phyloP scores from a whole-genome alignment of 1,284 basidiomycete genomes.

The Leucoagaricus sp. region DNA sequence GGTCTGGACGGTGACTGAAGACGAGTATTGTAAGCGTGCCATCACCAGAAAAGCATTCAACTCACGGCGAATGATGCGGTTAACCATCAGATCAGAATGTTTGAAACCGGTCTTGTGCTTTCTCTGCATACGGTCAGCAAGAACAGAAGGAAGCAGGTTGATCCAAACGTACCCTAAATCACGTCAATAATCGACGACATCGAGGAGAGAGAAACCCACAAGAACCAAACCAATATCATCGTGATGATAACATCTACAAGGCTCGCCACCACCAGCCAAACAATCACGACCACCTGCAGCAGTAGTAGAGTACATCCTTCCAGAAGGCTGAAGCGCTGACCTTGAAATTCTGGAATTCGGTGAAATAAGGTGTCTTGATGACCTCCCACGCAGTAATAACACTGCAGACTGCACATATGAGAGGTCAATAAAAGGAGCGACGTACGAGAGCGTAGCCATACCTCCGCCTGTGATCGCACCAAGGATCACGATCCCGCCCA shows the following conservation, averaged over 20 bases:
- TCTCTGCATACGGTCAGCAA: constrained; percentile 4
- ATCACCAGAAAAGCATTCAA: neutral
- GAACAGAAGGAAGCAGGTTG: neutral
- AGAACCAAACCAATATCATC: constrained; percentile 16
- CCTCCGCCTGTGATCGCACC: constrained; percentile 20
- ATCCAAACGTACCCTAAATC: neutral
- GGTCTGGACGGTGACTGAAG: constrained; percentile 21
- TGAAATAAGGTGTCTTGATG: constrained; percentile 21
- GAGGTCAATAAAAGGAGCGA: neutral
- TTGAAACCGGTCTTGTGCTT: constrained; percentile 20
- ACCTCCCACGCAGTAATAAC: constrained; percentile 23
- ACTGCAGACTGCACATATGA: constrained; percentile 17
- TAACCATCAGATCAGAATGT: constrained; percentile 18
- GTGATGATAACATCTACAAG: constrained; percentile 17
- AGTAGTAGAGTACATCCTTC: neutral
- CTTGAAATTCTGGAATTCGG: constrained; percentile 22
- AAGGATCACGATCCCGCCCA: constrained; percentile 20
- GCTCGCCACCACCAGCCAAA: constrained; percentile 16
- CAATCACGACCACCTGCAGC: constrained; percentile 15
- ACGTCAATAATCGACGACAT: neutral
- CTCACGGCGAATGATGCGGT: constrained; percentile 21
- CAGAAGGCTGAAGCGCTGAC: constrained; percentile 6
- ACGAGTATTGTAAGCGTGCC: neutral
- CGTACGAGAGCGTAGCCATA: constrained; percentile 1
- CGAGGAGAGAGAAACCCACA: constrained; percentile 8